Base-by-base conservation (phyloP, 495 filamentous ascomycete genomes). In the Oidiodendron maius region DNA sequence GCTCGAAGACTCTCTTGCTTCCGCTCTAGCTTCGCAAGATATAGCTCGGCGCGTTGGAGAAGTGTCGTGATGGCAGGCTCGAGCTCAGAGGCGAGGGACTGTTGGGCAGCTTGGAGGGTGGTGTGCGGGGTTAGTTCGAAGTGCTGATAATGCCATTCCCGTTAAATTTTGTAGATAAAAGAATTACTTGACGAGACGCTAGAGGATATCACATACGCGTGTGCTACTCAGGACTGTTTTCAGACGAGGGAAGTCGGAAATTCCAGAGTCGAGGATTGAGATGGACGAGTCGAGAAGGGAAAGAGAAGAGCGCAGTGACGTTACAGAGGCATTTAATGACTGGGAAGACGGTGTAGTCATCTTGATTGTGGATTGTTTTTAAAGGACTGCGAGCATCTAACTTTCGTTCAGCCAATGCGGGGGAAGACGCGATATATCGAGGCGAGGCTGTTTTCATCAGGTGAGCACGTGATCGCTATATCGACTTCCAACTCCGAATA, bases 51-150 rank as follows among this genome's bases (percentile, higher is more conserved):
- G 25, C 84, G 74, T 10, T 67, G 61, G 15, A 91, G 77, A 3
- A 91, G 74, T 30, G 72, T 73, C 17, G 73, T 68, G 52, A 91
- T 81, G 64, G 87, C 87, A 12, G 86, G 87, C 12, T 75, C 77
- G 45, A 91, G 85, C 61, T 88, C 83, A 50, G 82, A 78, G 21
- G 82, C 74, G 18, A 91, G 75, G 21, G 77, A 66, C 41, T 75
- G 67, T 68, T 91, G 87, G 0, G 86, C 86, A 55, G 79, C 64
- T 48, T 72, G 71, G 18, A 91, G 72, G 38, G 79, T 78, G 21
- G 80, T 73, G 56, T 84, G 80, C 20, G 87, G 78, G 28, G 87
- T 78, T 28, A 90, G 75, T 61, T 91, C 87, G 64, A 89, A 91
- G 67, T 90, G 87, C 83, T 87, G 53, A 35, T 39, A n/a, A 25